Evolutionary conservation across 257 asterid species (phyloP).

Genomic region (Ligustrum vulgare): DNA sequence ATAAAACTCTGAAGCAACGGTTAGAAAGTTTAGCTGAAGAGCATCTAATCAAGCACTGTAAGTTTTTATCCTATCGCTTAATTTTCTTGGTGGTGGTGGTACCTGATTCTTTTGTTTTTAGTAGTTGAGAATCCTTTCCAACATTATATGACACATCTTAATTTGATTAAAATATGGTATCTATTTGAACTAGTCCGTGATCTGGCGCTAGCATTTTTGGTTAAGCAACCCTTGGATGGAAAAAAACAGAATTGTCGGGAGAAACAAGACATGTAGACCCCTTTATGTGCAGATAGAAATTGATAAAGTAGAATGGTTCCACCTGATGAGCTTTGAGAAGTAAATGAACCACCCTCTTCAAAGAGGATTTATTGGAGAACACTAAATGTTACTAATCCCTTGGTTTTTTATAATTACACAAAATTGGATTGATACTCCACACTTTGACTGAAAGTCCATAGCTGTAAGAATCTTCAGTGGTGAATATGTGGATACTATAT

Average conservation of each 20-base stretch:
- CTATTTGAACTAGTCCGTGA: neutral
- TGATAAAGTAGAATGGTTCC: neutral
- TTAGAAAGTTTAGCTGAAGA: constrained; percentile 72
- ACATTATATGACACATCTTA: neutral
- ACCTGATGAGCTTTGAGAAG: neutral
- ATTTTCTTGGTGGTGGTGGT: neutral
- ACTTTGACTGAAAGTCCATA: neutral
- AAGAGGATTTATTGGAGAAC: neutral
- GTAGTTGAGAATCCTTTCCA: neutral
- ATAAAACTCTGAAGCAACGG: constrained; percentile 74
- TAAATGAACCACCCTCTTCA: neutral
- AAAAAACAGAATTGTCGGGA: no score
- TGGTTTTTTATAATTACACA: neutral
- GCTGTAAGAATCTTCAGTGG: neutral
- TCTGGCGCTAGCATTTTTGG: neutral
- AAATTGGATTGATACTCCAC: neutral
- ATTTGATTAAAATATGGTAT: neutral
- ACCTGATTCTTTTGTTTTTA: neutral
- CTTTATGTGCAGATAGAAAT: neutral
- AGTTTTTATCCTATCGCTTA: constrained; percentile 25
- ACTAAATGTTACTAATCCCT: neutral
- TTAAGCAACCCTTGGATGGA: neutral
- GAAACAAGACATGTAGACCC: neutral
- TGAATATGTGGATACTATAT: constrained; percentile 17
- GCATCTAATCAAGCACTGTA: constrained; percentile 67